Evolutionary conservation across 1,284 basidiomycete genomes (phyloP).

Genomic region (Trametes sp.): DNA sequence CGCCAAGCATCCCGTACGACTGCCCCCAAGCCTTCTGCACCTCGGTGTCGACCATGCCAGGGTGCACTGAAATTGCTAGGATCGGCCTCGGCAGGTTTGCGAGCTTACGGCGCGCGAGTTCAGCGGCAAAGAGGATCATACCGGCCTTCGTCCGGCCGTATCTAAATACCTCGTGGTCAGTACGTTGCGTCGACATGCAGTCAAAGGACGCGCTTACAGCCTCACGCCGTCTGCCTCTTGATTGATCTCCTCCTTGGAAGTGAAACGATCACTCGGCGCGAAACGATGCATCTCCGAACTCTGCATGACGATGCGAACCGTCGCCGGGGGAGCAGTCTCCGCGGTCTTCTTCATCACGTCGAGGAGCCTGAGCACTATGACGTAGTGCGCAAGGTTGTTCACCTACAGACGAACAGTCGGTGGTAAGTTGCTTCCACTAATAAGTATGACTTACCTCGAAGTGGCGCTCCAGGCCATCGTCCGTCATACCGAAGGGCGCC

Average conservation of each 20-base stretch:
- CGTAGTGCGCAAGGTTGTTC: constrained; percentile 42
- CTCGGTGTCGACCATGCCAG: constrained; percentile 42
- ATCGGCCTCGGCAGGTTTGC: constrained; percentile 30
- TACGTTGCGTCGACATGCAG: background rate
- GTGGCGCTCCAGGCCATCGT: constrained; percentile 42
- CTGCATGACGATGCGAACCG: constrained; percentile 43
- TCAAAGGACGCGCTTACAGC: constrained; percentile 24
- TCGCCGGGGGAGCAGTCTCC: constrained; percentile 31
- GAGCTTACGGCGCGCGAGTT: constrained; percentile 39
- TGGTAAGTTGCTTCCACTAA: background rate
- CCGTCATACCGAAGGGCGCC: constrained; percentile 39
- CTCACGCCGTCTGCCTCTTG: constrained; percentile 35
- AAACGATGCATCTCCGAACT: constrained; percentile 42
- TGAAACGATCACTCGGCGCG: constrained; percentile 36
- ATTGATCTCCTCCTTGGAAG: constrained; percentile 42
- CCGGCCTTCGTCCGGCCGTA: constrained; percentile 42
- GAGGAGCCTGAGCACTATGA: constrained; percentile 40
- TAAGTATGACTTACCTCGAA: constrained; percentile 29
- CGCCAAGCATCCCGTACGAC: constrained; percentile 39
- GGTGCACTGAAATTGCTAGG: constrained; percentile 41
- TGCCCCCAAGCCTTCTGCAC: constrained; percentile 39
- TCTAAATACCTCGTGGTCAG: constrained; percentile 16
- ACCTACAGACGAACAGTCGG: constrained; percentile 28
- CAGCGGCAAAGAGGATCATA: constrained; percentile 37
- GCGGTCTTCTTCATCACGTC: constrained; percentile 42